Evolutionary conservation across 2,329 filamentous ascomycete genomes (phyloP).

Genomic region (Fusarium devonianum): DNA sequence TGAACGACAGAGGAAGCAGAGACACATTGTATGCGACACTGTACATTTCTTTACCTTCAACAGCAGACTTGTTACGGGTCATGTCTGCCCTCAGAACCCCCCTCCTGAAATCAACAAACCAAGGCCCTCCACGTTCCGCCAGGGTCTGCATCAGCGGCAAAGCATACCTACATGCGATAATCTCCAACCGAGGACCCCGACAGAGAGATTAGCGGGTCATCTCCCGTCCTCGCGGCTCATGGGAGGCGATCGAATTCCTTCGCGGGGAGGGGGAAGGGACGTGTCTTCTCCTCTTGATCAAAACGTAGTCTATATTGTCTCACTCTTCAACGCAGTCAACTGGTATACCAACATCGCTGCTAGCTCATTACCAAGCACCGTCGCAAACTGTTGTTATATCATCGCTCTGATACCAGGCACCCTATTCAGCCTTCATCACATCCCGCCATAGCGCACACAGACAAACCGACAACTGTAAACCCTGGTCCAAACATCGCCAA

Average conservation of each 20-base stretch:
- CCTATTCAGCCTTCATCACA: too few relatives aligned
- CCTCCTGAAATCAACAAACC: conserved; percentile 21
- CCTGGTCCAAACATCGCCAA: too few relatives aligned
- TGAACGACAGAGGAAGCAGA: conserved; percentile 17
- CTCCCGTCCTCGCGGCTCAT: too few relatives aligned
- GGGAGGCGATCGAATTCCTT: too few relatives aligned
- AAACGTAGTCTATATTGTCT: conserved; percentile 2
- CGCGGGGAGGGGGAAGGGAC: too few relatives aligned
- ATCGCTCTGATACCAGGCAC: conserved; percentile 5
- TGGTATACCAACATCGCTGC: neutral
- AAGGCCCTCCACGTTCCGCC: conserved; percentile 31
- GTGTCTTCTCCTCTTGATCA: neutral
- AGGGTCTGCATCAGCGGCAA: conserved; percentile 12
- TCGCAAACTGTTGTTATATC: neutral
- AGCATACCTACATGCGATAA: conserved; percentile 15
- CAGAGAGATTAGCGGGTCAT: too few relatives aligned
- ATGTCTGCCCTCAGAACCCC: too few relatives aligned
- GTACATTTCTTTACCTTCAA: neutral
- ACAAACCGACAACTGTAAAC: too few relatives aligned
- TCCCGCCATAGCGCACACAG: too few relatives aligned
- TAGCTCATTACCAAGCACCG: neutral
- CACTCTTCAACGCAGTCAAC: neutral
- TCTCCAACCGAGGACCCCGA: conserved; percentile 9
- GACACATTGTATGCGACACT: neutral
- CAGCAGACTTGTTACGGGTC: too few relatives aligned